Evolutionary conservation across 2,329 filamentous ascomycete species (phyloP).

Genomic region (Incumbomyces lentus): DNA sequence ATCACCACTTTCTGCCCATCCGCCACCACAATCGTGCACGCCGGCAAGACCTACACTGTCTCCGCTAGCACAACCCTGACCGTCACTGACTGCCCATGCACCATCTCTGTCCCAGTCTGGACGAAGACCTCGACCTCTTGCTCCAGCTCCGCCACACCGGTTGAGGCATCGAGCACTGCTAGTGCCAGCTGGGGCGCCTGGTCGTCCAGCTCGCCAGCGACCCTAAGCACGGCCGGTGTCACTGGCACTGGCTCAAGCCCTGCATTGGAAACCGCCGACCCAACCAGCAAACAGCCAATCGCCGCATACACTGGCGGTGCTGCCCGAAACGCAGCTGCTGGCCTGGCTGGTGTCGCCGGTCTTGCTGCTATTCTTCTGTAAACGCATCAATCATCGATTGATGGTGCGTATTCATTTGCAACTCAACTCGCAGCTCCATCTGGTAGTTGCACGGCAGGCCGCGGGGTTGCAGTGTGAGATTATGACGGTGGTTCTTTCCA

Average conservation of each 20-base stretch:
- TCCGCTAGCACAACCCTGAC: conserved; percentile 21
- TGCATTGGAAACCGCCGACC: background rate
- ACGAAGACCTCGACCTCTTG: conserved; percentile 19
- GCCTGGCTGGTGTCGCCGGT: conserved; percentile 22
- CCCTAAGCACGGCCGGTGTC: conserved; percentile 7
- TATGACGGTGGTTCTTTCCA: too few relatives aligned
- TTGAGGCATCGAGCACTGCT: background rate
- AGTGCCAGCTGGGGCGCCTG: conserved; percentile 8
- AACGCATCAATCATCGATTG: conserved; percentile 5
- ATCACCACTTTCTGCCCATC: conserved; percentile 21
- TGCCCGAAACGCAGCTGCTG: conserved; percentile 19
- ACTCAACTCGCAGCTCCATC: background rate
- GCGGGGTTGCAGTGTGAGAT: background rate
- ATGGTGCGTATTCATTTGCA: background rate
- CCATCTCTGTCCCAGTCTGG: conserved; percentile 20
- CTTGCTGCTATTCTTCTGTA: conserved; percentile 21
- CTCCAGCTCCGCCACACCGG: conserved; percentile 4
- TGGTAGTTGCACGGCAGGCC: background rate
- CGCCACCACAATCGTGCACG: conserved; percentile 17
- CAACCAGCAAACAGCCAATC: conserved; percentile 3
- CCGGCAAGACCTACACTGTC: conserved; percentile 20
- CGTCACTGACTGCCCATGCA: conserved; percentile 23
- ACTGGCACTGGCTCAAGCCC: background rate
- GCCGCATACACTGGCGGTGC: conserved; percentile 20
- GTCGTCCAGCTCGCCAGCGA: background rate